A percentile compares a stretch with the other conserved stretches of the same genome.
These are phyloP conservation scores for Bacterosira constricta DNA, from an alignment of 108 stramenopile species.

Conservation along the genomic window DNA sequence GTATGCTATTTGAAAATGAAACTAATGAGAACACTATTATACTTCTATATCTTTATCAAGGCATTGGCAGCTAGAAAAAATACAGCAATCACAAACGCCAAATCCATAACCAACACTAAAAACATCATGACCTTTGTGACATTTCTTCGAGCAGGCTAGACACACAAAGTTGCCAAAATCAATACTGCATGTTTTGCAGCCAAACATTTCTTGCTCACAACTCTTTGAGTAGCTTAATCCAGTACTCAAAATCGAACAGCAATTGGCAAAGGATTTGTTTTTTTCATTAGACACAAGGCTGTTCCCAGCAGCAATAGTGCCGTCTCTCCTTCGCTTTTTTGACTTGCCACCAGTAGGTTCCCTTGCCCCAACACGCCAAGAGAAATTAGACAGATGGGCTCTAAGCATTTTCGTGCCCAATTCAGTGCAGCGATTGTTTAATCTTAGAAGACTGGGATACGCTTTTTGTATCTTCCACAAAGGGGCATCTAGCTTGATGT, in stretches of 20 bases:
- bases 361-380: conserved; percentile 17
- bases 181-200: conserved; percentile 21
- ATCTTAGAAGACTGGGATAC: conserved; percentile 12
- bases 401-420: not conserved
- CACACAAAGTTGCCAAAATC: conserved; percentile 22
- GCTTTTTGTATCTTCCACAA: not conserved
- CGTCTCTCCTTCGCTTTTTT: not conserved
- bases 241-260: conserved; percentile 17
- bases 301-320: not conserved
- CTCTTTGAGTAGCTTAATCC: conserved; percentile 5
- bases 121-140: conserved; percentile 16
- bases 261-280: not conserved
- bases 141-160: conserved; percentile 10
- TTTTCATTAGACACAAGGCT: no score
- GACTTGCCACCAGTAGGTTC: not conserved
- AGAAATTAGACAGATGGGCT: not conserved
- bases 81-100: conserved; percentile 24
- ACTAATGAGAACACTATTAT: no score
- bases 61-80: conserved; percentile 3
- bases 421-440: conserved; percentile 31
- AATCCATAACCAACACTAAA: not conserved
- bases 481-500: conserved; percentile 15
- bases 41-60: no score
- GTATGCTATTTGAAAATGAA: no score
- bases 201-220: conserved; percentile 25